A percentile compares a stretch with the other conserved stretches of the same genome.
phyloP scores from a whole-genome alignment of 2,329 filamentous ascomycete species.

The Pseudogymnoascus sp. region DNA sequence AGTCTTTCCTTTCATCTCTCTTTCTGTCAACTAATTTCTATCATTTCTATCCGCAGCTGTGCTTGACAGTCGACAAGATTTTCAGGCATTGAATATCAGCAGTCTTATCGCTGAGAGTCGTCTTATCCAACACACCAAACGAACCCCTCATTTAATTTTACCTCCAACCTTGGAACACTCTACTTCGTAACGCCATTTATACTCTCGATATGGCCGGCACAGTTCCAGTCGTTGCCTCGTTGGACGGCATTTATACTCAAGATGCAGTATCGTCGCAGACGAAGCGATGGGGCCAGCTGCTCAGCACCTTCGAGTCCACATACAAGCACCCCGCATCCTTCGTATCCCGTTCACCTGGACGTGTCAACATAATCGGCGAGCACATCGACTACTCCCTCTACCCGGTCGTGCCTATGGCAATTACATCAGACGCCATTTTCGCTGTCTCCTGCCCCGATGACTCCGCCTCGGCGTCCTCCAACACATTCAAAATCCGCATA shows the following conservation, averaged over 20 bases:
- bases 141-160: conserved; percentile 12
- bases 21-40: neutral
- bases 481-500: conserved; percentile 61
- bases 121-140: neutral
- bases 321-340: conserved; percentile 70
- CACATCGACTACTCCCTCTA: conserved; percentile 99
- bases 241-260: conserved; percentile 75
- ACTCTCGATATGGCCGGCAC: conserved; percentile 40
- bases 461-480: conserved; percentile 38
- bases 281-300: conserved; percentile 65
- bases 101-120: neutral
- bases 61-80: neutral
- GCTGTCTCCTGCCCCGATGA: conserved; percentile 53
- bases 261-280: conserved; percentile 60
- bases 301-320: conserved; percentile 58
- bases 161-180: neutral
- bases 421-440: conserved; percentile 82
- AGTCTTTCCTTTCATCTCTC: neutral
- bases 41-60: neutral
- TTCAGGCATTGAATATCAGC: neutral
- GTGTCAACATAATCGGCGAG: conserved; percentile 98
- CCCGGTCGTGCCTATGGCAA: conserved; percentile 90
- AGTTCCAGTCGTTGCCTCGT: conserved; percentile 66
- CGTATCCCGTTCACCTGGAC: conserved; percentile 79
- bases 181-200: neutral